Conservation (phyloP, 805 yeast species). For the Cyberlindnera americana region DNA sequence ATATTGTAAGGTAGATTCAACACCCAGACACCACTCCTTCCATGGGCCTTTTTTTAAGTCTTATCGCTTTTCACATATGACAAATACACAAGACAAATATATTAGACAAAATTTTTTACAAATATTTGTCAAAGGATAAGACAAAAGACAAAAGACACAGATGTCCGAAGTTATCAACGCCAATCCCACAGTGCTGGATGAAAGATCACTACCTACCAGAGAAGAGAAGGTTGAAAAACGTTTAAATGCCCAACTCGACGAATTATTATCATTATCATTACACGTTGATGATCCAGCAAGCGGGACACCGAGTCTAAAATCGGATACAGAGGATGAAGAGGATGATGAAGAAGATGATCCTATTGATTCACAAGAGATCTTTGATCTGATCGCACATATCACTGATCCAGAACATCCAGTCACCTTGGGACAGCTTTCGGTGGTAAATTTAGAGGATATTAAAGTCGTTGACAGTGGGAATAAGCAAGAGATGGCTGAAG, state of each 20-base stretch:
- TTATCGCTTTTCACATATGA: no score
- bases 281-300: constrained; percentile 2
- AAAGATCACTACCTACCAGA: constrained; percentile 73
- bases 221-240: constrained; percentile 23
- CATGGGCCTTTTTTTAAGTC: no score
- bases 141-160: not conserved
- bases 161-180: constrained; percentile 89
- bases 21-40: no score
- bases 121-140: no score
- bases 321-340: constrained; percentile 27
- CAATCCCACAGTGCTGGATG: constrained; percentile 81
- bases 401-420: constrained; percentile 98
- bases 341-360: constrained; percentile 49
- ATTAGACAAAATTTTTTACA: no score
- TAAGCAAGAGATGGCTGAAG: constrained; percentile 59
- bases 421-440: constrained; percentile 90
- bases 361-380: constrained; percentile 87
- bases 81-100: no score
- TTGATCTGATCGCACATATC: constrained; percentile 77
- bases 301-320: constrained; percentile 11
- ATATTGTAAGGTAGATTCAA: no score
- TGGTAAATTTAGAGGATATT: constrained; percentile 83
- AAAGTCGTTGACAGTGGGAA: constrained; percentile 57
- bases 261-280: constrained; percentile 14
- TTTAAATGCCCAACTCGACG: constrained; percentile 21